A percentile compares a stretch with the other conserved stretches of the same genome.
Evolutionary conservation across 1,284 basidiomycete species (phyloP).

Genomic region (Exobasidium cylindrosporum): DNA sequence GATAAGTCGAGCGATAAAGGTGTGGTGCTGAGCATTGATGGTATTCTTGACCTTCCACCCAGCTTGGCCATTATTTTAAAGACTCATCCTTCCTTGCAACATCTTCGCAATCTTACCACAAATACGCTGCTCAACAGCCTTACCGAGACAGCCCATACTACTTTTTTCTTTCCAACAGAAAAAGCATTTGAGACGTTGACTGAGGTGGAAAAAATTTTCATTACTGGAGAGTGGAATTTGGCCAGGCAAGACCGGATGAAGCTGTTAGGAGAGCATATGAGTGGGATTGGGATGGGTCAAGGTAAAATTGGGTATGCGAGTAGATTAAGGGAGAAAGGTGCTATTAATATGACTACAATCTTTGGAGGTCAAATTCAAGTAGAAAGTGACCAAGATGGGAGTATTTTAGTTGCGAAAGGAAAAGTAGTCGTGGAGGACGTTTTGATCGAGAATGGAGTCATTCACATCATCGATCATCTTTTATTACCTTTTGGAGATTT

Average conservation of each 20-base stretch:
- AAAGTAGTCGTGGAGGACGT: constrained; percentile 44
- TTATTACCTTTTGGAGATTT: constrained; percentile 75
- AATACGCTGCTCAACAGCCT: constrained; percentile 30
- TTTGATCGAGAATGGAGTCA: constrained; percentile 63
- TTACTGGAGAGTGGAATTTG: constrained; percentile 34
- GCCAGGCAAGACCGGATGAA: constrained; percentile 42
- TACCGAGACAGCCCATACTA: constrained; percentile 64
- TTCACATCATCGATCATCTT: constrained; percentile 81
- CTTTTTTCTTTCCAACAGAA: constrained; percentile 84
- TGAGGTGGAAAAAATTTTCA: constrained; percentile 35
- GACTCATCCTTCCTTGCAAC: constrained; percentile 40
- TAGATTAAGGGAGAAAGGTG: constrained; percentile 4
- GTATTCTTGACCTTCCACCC: constrained; percentile 72
- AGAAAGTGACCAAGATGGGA: constrained; percentile 16
- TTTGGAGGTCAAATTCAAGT: constrained; percentile 42
- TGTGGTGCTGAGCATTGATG: constrained; percentile 70
- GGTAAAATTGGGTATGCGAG: constrained; percentile 39
- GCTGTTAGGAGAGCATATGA: constrained; percentile 49
- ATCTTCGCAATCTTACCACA: constrained; percentile 53
- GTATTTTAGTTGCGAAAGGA: constrained; percentile 25
- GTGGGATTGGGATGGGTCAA: constrained; percentile 38
- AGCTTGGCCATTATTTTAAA: constrained; percentile 62
- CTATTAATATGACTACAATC: constrained; percentile 30
- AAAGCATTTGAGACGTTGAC: constrained; percentile 66
- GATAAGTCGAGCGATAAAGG: constrained; percentile 68